Base-by-base conservation (phyloP, 805 yeast species). In the Candida railenensis region DNA sequence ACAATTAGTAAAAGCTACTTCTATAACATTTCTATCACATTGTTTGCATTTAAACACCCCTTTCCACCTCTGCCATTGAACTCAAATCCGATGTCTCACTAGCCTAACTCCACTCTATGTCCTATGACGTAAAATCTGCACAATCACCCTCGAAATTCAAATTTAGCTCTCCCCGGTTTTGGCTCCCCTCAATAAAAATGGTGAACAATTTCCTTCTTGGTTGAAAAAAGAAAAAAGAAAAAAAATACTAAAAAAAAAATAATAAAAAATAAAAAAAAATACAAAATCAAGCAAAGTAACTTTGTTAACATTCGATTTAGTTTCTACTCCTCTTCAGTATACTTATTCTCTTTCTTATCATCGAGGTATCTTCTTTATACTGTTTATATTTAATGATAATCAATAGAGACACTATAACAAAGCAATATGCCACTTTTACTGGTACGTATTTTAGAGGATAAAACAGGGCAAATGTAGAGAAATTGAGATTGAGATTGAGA, bases 401-500 rank as follows among this genome's bases (percentile, higher is more conserved):
- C 5, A 8, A 7, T 33, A 33, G 36, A 33, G 36, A 15, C 30
- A 33, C 15, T 15, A 5, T 16, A 7, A 36, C 3, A 4, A 11
- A 12, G 19, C 39, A 30, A 19, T 9, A 40, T 40, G 43, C 37
- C 43, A 12, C 43, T 40, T 19, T 32, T 40, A 40, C 43, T 28
- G 36, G 43, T 40, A 40, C 15, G 43, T 40, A 40, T 22, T 15
- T 8, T 16, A 21, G 22, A 33, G 16, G 30, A 7, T 5, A 11
- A 25, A 25, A 25, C 5, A 25, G 11, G 30, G 30, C 30, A 25
- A 25, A 25, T 7, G 30, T 25, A 25, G 30, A 7, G 11, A 25
- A 25, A 25, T 7, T 5, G 11, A 25, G 11, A n/a, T n/a, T n/a
- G n/a, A n/a, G n/a, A n/a, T n/a, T n/a, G n/a, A n/a, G n/a, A n/a